Percentiles rank a stretch among this genome's conserved stretches.
Evolutionary conservation across 306 rosid species (phyloP).

Genomic region (Trichosanthes cucumerina): DNA sequence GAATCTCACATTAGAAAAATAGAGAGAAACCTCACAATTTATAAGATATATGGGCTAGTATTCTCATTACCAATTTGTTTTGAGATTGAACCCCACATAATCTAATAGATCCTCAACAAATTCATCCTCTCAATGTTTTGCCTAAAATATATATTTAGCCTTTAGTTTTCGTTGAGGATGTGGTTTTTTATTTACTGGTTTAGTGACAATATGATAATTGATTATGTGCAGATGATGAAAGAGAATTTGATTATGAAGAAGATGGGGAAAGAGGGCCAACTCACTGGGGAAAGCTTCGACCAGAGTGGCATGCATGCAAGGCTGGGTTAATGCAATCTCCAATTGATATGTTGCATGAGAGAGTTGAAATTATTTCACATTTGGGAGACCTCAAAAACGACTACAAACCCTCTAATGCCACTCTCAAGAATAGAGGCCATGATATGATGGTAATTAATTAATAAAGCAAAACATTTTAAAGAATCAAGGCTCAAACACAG

Average conservation of each 20-base stretch:
- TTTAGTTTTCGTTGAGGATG: too few relatives aligned
- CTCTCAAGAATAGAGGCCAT: slow-evolving; percentile 58
- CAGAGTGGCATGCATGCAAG: slow-evolving; percentile 46
- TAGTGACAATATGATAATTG: not conserved
- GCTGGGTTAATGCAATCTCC: slow-evolving; percentile 72
- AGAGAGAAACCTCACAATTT: too few relatives aligned
- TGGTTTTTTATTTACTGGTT: not conserved
- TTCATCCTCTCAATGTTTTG: too few relatives aligned
- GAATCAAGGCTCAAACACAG: too few relatives aligned
- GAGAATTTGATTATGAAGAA: slow-evolving; percentile 36
- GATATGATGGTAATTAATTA: slow-evolving; percentile 43
- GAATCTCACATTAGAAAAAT: too few relatives aligned
- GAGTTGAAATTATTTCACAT: slow-evolving; percentile 33
- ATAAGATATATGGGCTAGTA: too few relatives aligned
- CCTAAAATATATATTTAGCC: too few relatives aligned
- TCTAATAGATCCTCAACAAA: too few relatives aligned
- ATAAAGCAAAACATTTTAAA: too few relatives aligned
- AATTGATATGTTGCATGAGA: slow-evolving; percentile 32
- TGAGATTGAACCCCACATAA: too few relatives aligned
- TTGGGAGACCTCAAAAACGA: slow-evolving; percentile 23
- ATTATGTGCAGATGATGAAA: slow-evolving; percentile 37
- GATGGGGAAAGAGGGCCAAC: slow-evolving; percentile 39
- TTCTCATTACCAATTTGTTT: too few relatives aligned
- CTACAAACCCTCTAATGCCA: slow-evolving; percentile 52
- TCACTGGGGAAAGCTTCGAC: slow-evolving; percentile 49